phyloP scores from a whole-genome alignment of 108 stramenopile species.

The Cyclotella cryptica region DNA sequence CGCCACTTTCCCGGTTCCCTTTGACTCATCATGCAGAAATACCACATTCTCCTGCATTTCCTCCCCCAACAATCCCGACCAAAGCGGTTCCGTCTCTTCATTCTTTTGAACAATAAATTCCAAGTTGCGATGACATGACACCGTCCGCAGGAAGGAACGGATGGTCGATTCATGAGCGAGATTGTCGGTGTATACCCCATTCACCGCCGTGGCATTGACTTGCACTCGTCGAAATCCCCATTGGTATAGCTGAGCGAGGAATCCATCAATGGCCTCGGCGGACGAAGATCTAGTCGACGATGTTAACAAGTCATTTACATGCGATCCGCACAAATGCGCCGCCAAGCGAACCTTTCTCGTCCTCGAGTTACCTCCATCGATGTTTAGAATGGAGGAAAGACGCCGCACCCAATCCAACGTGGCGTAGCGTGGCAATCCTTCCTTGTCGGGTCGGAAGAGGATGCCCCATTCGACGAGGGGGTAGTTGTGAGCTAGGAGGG shows the following conservation, averaged over 20 bases:
- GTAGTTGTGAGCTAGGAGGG: slow-evolving; percentile 61
- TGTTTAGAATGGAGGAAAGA: slow-evolving; percentile 26
- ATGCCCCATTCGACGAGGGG: slow-evolving; percentile 93
- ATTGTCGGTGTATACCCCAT: slow-evolving; percentile 85
- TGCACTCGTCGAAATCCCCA: slow-evolving; percentile 91
- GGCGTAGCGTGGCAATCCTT: slow-evolving; percentile 89
- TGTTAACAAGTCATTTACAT: slow-evolving; percentile 87
- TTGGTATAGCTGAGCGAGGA: slow-evolving; percentile 57
- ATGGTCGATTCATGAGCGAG: slow-evolving; percentile 56
- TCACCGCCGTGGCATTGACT: slow-evolving; percentile 95
- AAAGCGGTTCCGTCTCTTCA: slow-evolving; percentile 84
- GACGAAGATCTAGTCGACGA: slow-evolving; percentile 15
- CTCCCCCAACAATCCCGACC: slow-evolving; percentile 62
- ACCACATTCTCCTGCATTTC: slow-evolving; percentile 68
- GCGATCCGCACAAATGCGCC: slow-evolving; percentile 89
- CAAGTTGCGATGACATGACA: slow-evolving; percentile 58
- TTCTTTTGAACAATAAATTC: slow-evolving; percentile 96
- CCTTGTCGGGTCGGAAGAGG: slow-evolving; percentile 93
- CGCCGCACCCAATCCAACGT: slow-evolving; percentile 73
- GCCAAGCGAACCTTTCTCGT: slow-evolving; percentile 72
- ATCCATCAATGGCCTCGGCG: slow-evolving; percentile 59
- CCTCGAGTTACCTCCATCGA: too few relatives aligned
- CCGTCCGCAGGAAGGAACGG: slow-evolving; percentile 48
- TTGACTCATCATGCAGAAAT: slow-evolving; percentile 86
- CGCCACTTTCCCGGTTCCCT: slow-evolving; percentile 75